These are phyloP conservation scores for Chenopodium formosanum DNA, from an alignment of 148 eudicot genomes.

Conservation along the genomic window DNA sequence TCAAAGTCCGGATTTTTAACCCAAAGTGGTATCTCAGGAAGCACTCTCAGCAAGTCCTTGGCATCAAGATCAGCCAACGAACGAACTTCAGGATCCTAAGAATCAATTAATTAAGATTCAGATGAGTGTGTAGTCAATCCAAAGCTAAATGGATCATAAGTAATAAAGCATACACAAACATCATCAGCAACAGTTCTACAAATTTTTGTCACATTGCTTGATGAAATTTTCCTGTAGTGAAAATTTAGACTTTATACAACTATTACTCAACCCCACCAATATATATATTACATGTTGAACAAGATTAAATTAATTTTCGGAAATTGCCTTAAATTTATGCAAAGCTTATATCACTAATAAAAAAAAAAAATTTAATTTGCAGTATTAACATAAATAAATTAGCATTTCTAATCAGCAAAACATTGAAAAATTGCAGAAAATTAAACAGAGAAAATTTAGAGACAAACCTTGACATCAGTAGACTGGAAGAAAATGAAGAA, in stretches of 20 bases:
- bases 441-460: conserved; percentile 13
- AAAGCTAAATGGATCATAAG: conserved; percentile 1
- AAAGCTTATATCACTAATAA: background rate
- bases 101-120: conserved; percentile 18
- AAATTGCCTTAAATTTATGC: background rate
- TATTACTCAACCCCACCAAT: background rate
- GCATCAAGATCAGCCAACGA: conserved; percentile 74
- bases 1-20: conserved; percentile 92
- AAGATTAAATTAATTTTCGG: background rate
- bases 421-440: background rate
- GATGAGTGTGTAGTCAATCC: background rate
- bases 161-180: background rate
- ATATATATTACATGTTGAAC: background rate
- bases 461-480: conserved; percentile 69
- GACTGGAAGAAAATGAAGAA: conserved; percentile 72
- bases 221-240: background rate
- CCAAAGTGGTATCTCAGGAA: conserved; percentile 91
- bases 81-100: conserved; percentile 74
- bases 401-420: background rate
- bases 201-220: background rate
- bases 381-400: background rate
- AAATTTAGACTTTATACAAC: background rate
- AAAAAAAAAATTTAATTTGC: background rate
- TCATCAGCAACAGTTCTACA: background rate
- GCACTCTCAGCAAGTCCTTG: conserved; percentile 43